Base-by-base conservation (phyloP, 1,139 yeast species). In the Kodamaea sp. region DNA sequence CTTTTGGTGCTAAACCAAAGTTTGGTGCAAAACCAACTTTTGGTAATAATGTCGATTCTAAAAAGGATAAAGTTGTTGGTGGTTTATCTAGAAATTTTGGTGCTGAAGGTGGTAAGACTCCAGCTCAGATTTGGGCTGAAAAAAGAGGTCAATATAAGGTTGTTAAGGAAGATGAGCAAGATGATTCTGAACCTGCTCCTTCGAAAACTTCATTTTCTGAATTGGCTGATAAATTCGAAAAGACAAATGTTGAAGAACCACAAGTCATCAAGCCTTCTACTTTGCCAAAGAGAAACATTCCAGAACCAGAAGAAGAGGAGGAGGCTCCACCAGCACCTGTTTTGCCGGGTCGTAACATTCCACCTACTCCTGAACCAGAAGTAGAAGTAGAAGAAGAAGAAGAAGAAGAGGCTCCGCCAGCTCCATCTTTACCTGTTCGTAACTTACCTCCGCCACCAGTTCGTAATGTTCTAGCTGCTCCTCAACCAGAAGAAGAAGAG, bases 121-220 rank as follows among this genome's bases (percentile, higher is more conserved):
- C 97, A 25, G 96, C 96, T 28, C 97, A 89, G 63, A 57, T 86
- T 29, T 89, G 97, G 97, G 97, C 97, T 15, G 96, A 87, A 60
- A 87, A 81, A 70, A 82, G 83, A 59, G 92, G 86, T 36, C 74
- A 78, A 52, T 77, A 67, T 52, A 75, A 70, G 52, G 68, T 70
- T 29, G 79, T 73, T 34, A 46, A 41, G 9, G 56, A 51, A 1
- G 61, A 53, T 10, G 61, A 53, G 8, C 55, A 58, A 36, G 57
- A 54, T 6, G 42, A 35, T 3, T 25, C 34, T 9, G 26, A 33
- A 10, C 31, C 36, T 22, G 15, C 8, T 12, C 23, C 6, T 29
- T 27, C 11, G 20, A 27, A 12, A 15, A 15, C 20, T 4, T 15
- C 20, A 4, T 15, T 15, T 15, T 15, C 20, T 15, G 38, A 36